Evolutionary conservation across 495 filamentous ascomycete genomes (phyloP).

Genomic region (Aspergillus bridgeri): DNA sequence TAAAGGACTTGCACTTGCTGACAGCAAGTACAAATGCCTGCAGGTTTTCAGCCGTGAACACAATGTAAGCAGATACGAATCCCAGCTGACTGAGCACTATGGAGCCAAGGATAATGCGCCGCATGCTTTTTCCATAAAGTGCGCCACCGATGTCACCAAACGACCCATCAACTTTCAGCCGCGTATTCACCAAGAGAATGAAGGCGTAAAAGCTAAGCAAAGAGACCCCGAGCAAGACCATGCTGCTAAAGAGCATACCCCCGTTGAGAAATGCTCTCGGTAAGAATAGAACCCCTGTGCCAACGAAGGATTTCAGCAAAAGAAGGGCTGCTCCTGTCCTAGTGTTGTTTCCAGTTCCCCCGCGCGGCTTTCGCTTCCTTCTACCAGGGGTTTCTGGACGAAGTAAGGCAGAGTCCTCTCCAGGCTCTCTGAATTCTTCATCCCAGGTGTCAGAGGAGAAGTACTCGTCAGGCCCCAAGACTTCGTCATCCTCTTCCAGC

Average conservation of each 20-base stretch:
- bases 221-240: constrained; percentile 82
- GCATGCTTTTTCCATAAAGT: constrained; percentile 88
- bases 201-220: constrained; percentile 93
- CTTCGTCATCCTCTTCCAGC: constrained; percentile 93
- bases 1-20: constrained; percentile 71
- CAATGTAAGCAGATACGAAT: constrained; percentile 96
- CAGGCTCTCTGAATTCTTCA: constrained; percentile 63
- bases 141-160: constrained; percentile 95
- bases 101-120: constrained; percentile 78
- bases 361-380: constrained; percentile 67
- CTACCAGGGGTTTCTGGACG: constrained; percentile 60
- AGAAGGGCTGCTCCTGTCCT: constrained; percentile 73
- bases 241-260: constrained; percentile 93
- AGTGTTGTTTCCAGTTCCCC: constrained; percentile 65
- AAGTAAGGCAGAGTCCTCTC: constrained; percentile 79
- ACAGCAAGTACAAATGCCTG: constrained; percentile 89
- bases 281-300: constrained; percentile 94
- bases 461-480: constrained; percentile 76
- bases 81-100: constrained; percentile 94
- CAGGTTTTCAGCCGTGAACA: constrained; percentile 93
- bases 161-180: constrained; percentile 77
- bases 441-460: constrained; percentile 67
- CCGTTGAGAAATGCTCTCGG: constrained; percentile 92
- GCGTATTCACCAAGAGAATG: constrained; percentile 82
- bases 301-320: constrained; percentile 94